Evolutionary conservation across 1,284 basidiomycete species (phyloP), one percentile per base, ranked within the genome.

Genomic region (Anthracocystis walkeri): DNA sequence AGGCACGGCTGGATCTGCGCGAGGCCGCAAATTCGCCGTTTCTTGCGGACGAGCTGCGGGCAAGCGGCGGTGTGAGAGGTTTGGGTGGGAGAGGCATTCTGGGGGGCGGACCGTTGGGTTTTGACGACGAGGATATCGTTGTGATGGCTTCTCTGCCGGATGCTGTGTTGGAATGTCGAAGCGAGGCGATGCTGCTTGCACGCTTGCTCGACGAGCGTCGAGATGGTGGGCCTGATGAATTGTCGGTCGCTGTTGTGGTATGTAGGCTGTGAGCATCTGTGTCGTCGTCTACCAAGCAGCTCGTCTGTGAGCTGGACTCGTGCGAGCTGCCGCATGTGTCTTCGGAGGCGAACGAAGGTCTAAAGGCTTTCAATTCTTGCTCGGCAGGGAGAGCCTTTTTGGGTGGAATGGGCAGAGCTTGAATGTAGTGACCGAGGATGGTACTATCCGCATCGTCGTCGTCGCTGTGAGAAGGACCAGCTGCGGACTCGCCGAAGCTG

Each of bases 371-470:
- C 16, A 20, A 56, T 16, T 27, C 18, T 0, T 23, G 40, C 14
- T 31, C 14, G 25, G n/a, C 3, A 7, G 16, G 4, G 11, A 21
- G 21, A 2, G n/a, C 14, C 8, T 21, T 44, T 11, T 21, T 35
- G 4, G 70, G 70, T 20, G 65, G 58, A 5, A 58, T 45, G 12
- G 71, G 71, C 3, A 68, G 18, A 2, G 55, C 58, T 18, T 42
- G 35, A 14, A 62, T 40, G 23, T 57, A 51, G 41, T 75, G 65
- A 35, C 67, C 73, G 3, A 63, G 63, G 14, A 67, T 31, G 4
- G 67, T 75, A 41, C 67, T 75, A 21, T 66, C 67, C n/a, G 55
- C 59, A 29, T 70, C 73, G 14, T 68, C 58, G 4, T 58, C 60
- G 38, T 67, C 57, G 42, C 49, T 64, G 38, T 42, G 35, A 10